Conservation (phyloP, 2,329 filamentous ascomycete species). For the Byssochlamys sp. region DNA sequence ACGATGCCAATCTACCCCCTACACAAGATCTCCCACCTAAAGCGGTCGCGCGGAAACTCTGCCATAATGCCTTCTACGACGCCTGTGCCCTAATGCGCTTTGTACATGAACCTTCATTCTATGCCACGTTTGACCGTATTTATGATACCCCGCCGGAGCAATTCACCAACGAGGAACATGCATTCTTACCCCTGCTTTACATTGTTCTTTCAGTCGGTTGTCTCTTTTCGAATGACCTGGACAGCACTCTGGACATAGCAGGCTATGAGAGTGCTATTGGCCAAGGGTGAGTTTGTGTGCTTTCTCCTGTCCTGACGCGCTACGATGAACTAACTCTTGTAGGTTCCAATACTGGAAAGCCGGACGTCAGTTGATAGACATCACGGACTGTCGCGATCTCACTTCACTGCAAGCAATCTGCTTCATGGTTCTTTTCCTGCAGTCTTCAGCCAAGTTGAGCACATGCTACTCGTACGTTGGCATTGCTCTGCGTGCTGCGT, state of each 20-base stretch:
- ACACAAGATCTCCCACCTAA: conserved; percentile 60
- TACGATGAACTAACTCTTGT: conserved; percentile 5
- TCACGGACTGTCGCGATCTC: conserved; percentile 59
- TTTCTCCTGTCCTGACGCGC: background rate
- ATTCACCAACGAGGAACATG: conserved; percentile 55
- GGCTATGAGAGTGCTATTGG: conserved; percentile 43
- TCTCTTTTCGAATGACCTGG: conserved; percentile 55
- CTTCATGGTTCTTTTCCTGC: conserved; percentile 72
- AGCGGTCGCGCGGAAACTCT: conserved; percentile 47
- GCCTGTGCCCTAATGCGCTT: conserved; percentile 58
- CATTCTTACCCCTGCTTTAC: conserved; percentile 62
- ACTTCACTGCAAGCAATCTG: conserved; percentile 64
- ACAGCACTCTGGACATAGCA: conserved; percentile 39
- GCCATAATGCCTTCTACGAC: conserved; percentile 52
- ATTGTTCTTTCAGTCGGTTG: conserved; percentile 62
- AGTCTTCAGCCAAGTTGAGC: conserved; percentile 67
- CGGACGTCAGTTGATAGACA: conserved; percentile 54
- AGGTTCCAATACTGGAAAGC: conserved; percentile 67
- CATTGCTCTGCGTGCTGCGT: conserved; percentile 63
- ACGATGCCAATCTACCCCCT: conserved; percentile 44
- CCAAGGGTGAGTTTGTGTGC: conserved; percentile 40
- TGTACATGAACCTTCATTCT: conserved; percentile 74
- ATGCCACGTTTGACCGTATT: conserved; percentile 63
- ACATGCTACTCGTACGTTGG: conserved; percentile 74
- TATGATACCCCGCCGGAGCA: conserved; percentile 60